Base-by-base conservation (phyloP, 2,329 filamentous ascomycete genomes). In the Monosporascus sp. region DNA sequence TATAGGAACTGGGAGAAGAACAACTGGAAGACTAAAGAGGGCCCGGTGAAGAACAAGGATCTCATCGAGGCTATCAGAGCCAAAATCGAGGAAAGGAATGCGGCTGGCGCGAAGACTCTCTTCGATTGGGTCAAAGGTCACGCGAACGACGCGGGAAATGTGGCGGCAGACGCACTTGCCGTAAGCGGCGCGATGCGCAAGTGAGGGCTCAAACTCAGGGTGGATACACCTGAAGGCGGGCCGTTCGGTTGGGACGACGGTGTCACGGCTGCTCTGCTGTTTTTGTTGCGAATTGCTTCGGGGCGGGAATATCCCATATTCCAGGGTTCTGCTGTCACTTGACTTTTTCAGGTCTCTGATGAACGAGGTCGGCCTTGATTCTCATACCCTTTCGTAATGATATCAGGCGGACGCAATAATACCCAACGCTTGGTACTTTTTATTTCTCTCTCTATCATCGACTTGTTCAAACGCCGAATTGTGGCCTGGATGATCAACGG, bases 51-150 rank as follows among this genome's bases (percentile, higher is more conserved):
- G 74, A 97, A 99, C 69, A 84, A 84, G 64, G 94, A 99, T 64
- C 73, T 97, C 20, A 81, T 97, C 53, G 80, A 88, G 67, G 81
- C 81, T 3, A 85, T 96, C 47, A 73, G 91, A 41, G 75, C 78
- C 7, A 81, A 83, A 63, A 88, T 97, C 49, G 82, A 88, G 24
- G 82, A 89, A 68, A 79, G 90, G 48, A 79, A 83, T 48, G 74
- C 72, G 51, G 73, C 77, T 1, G 82, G 82, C 17, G 79, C 78
- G 3, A 72, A 76, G 59, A 95, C 89, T 0, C 73, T 81, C 51
- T 94, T 96, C 64, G 79, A 85, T 58, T 97, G 92, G 92, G 85
- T 97, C 47, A 96, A 96, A 72, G 94, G 91, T 0, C 94, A 99
- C 68, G 79, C 79, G 26, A 77, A 78, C 45, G 78, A 90, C 60